Base-by-base conservation (phyloP, 2,329 filamentous ascomycete species). In the Aspergillus costaricaensis region DNA sequence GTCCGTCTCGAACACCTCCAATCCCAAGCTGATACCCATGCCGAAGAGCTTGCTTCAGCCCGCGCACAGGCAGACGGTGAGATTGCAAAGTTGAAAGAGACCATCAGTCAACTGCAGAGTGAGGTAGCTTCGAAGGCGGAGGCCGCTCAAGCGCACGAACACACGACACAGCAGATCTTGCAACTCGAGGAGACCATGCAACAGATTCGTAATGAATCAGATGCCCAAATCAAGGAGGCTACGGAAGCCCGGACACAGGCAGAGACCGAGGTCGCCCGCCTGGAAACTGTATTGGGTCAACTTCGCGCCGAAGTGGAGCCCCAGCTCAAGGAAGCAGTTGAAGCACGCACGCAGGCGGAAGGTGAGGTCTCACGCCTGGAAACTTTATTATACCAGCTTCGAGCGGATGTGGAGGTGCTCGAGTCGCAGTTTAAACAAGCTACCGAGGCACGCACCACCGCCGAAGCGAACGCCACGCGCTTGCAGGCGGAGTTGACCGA, bases 401-500 rank as follows among this genome's bases (percentile, higher is more conserved):
- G 68, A 56, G 67, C 68, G 7, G 73, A 78, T 52, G 66, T 70
- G 3, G 73, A 79, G 32, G 58, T 67, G 3, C 70, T 70, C 4
- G 73, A 79, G 41, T 57, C 67, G 2, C 70, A 70, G 52, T 48
- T 76, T 36, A 68, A 68, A 49, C 68, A 72, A 64, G 65, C 68
- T 23, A 64, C 69, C 43, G 60, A 72, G 55, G 67, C 68, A 47
- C 68, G 72, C 59, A 63, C 67, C 4, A 58, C 70, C 9, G 72
- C 78, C 5, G 76, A 79, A 38, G 70, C 74, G 41, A 75, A 78
- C 41, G 66, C 77, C 4, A 67, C 71, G 10, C 76, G 75, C 36
- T 72, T 81, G 55, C 81, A 83, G 59, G 72, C 74, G n/a, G 83
- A 85, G 65, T 74, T 83, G 68, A 74, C 79, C 6, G 76, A 78